These are phyloP conservation scores for Butyriboletus regius DNA, from an alignment of 1,284 basidiomycete genomes.

Conservation along the genomic window DNA sequence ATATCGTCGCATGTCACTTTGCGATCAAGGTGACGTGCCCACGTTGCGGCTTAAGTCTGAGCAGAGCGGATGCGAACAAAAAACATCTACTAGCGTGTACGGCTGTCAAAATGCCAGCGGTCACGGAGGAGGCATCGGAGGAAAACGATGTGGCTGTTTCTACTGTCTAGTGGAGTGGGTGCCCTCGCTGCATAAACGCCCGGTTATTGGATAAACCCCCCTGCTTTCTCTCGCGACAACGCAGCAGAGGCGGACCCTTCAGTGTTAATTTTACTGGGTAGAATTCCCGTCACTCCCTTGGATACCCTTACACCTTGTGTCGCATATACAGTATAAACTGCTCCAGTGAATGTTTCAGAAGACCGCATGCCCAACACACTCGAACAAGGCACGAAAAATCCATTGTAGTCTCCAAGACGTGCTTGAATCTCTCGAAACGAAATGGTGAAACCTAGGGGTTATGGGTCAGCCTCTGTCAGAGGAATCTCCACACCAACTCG, in stretches of 20 bases:
- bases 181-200: constrained; percentile 4
- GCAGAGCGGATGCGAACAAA: constrained; percentile 24
- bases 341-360: too few species aligned
- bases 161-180: constrained; percentile 11
- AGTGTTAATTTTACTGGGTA: not conserved
- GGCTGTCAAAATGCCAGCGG: not conserved
- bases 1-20: constrained; percentile 23
- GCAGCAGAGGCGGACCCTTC: not conserved
- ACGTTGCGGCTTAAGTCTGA: constrained; percentile 16
- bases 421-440: not conserved
- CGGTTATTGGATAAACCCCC: too few species aligned
- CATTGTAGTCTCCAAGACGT: not conserved
- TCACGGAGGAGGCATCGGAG: not conserved
- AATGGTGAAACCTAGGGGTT: too few species aligned
- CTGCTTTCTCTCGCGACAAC: not conserved
- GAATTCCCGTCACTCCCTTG: not conserved
- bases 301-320: too few species aligned
- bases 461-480: too few species aligned
- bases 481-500: too few species aligned
- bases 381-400: not conserved
- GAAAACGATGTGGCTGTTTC: constrained; percentile 5
- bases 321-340: too few species aligned
- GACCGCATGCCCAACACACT: not conserved
- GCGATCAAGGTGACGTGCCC: constrained; percentile 20
- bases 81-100: constrained; percentile 18